Conservation (phyloP, 768 basidiomycete genomes). For the Phanerodontia chrysosporium region DNA sequence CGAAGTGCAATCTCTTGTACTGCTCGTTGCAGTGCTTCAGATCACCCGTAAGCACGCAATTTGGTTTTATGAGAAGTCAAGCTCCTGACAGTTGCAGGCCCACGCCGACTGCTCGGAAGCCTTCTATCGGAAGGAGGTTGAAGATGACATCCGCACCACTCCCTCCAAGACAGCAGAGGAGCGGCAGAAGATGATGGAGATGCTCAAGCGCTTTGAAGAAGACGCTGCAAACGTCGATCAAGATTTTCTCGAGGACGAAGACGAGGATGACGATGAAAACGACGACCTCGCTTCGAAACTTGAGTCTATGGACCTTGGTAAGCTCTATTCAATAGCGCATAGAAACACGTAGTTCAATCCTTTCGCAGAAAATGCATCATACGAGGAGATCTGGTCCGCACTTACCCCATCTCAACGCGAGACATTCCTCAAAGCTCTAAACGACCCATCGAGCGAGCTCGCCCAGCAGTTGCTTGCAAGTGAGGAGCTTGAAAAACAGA, state of each 20-base stretch:
- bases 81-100: slow-evolving; percentile 29
- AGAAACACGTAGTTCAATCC: no score
- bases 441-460: slow-evolving; percentile 58
- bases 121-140: slow-evolving; percentile 76
- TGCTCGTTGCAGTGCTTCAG: slow-evolving; percentile 81
- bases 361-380: slow-evolving; percentile 47
- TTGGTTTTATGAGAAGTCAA: background rate
- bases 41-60: slow-evolving; percentile 42
- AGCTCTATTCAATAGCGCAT: background rate
- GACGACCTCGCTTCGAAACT: slow-evolving; percentile 48
- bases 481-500: slow-evolving; percentile 47
- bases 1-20: slow-evolving; percentile 75
- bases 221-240: slow-evolving; percentile 39
- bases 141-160: slow-evolving; percentile 52
- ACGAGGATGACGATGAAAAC: slow-evolving; percentile 37
- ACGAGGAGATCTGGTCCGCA: slow-evolving; percentile 56
- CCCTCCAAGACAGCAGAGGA: slow-evolving; percentile 57
- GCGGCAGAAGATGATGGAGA: slow-evolving; percentile 58
- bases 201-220: slow-evolving; percentile 72
- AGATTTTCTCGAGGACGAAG: slow-evolving; percentile 24
- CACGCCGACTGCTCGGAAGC: slow-evolving; percentile 77
- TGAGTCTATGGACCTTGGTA: slow-evolving; percentile 59
- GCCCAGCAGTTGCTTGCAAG: slow-evolving; percentile 57
- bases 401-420: slow-evolving; percentile 57
- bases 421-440: slow-evolving; percentile 54